phyloP scores from a whole-genome alignment of 169 alveolate genomes.

The Cryptosporidium tyzzeri region DNA sequence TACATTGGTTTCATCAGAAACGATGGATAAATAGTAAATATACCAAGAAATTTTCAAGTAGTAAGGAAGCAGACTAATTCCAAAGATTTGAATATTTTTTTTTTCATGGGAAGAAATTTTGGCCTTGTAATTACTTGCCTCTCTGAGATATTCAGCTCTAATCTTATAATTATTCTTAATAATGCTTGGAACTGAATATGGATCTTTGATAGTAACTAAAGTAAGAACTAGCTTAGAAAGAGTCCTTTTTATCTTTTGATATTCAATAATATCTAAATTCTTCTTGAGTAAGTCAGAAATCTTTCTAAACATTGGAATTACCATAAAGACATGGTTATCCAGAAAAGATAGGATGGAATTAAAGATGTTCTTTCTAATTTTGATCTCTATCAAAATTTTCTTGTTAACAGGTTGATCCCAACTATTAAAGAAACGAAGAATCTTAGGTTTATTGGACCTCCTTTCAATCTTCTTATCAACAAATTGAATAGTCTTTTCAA shows the following conservation, averaged over 20 bases:
- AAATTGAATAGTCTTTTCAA: background rate
- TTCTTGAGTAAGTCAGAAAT: background rate
- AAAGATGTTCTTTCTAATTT: slow-evolving; percentile 14
- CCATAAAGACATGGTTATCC: slow-evolving; percentile 16
- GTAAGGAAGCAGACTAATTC: slow-evolving; percentile 14
- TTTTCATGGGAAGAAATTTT: background rate
- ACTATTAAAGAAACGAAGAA: slow-evolving; percentile 5
- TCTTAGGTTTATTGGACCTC: background rate
- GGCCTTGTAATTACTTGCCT: background rate
- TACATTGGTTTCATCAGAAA: slow-evolving; percentile 7
- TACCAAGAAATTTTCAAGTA: slow-evolving; percentile 45
- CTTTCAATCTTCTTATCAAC: slow-evolving; percentile 15
- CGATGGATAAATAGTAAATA: background rate
- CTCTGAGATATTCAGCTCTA: slow-evolving; percentile 25
- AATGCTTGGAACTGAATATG: slow-evolving; percentile 32
- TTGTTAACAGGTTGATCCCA: slow-evolving; percentile 20
- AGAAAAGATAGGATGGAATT: slow-evolving; percentile 4
- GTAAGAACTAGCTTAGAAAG: slow-evolving; percentile 17
- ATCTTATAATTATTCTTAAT: slow-evolving; percentile 23
- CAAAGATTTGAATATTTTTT: slow-evolving; percentile 1
- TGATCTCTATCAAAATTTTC: slow-evolving; percentile 4
- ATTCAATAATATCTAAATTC: background rate
- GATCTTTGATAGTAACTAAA: slow-evolving; percentile 12
- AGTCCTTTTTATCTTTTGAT: slow-evolving; percentile 12
- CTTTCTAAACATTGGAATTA: slow-evolving; percentile 26